These are phyloP conservation scores for Phaeosphaeria sp. DNA, from an alignment of 2,329 filamentous ascomycete genomes.

Conservation along the genomic window DNA sequence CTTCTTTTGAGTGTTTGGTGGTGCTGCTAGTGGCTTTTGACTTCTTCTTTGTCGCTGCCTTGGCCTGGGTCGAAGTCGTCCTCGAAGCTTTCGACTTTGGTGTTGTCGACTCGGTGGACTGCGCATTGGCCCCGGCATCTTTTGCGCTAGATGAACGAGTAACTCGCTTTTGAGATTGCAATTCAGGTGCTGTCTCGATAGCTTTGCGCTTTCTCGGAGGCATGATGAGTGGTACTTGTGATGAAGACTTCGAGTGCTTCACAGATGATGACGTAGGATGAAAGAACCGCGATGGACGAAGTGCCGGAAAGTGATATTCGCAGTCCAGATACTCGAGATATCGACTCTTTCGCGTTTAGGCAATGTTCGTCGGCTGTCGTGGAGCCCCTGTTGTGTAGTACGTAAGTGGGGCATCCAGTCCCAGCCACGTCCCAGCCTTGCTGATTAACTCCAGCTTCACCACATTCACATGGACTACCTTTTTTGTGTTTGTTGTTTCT, in stretches of 20 bases:
- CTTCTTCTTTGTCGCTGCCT: neutral
- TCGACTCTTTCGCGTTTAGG: no score
- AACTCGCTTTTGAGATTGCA: slow-evolving; percentile 9
- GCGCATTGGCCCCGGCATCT: neutral
- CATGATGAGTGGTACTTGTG: slow-evolving; percentile 4
- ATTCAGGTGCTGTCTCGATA: neutral
- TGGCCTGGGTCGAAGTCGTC: neutral
- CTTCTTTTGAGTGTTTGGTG: neutral
- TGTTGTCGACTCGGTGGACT: neutral
- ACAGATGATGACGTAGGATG: neutral
- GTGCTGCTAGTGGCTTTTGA: neutral
- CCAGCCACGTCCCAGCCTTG: slow-evolving; percentile 4
- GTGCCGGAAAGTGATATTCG: no score
- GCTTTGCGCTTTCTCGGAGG: slow-evolving; percentile 12
- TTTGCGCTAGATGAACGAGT: slow-evolving; percentile 18
- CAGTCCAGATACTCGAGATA: no score
- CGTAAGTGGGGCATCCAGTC: neutral
- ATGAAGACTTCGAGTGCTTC: neutral
- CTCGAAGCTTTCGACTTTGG: neutral
- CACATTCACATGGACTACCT: neutral
- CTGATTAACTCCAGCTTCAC: neutral
- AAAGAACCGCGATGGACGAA: no score
- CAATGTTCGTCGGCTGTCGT: no score
- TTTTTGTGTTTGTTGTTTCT: no score
- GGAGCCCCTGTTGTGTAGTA: neutral